A percentile compares a stretch with the other conserved stretches of the same genome.
Evolutionary conservation across 371 early-diverging fungal species (phyloP).

Genomic region (Mucor indicus): DNA sequence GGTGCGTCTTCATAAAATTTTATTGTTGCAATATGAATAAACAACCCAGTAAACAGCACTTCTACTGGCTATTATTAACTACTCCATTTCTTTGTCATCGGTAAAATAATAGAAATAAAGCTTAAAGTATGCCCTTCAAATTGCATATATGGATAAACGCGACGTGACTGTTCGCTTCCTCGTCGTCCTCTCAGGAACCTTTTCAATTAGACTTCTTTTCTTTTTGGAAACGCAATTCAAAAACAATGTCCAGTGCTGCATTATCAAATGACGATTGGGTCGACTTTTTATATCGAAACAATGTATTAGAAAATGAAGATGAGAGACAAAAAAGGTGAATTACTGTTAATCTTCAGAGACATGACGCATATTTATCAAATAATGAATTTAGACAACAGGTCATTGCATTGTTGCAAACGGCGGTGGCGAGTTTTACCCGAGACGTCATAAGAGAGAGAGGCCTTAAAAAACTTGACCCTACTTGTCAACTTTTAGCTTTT

Average conservation of each 20-base stretch:
- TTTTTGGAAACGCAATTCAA: background rate
- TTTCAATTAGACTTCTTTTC: background rate
- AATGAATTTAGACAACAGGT: conserved; percentile 4
- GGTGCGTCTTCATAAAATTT: no score
- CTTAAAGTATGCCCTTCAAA: no score
- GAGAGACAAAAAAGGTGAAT: conserved; percentile 8
- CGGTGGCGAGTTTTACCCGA: background rate
- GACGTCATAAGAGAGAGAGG: background rate
- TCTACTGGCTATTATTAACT: no score
- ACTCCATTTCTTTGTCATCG: no score
- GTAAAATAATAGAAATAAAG: no score
- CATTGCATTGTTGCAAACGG: background rate
- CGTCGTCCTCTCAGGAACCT: no score
- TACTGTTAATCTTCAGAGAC: background rate
- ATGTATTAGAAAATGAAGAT: conserved; percentile 6
- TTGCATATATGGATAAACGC: no score
- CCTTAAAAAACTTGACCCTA: conserved; percentile 4
- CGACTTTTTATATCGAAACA: background rate
- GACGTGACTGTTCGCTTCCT: no score
- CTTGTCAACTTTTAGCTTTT: conserved; percentile 28
- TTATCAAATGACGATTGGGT: conserved; percentile 10
- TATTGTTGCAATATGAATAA: no score
- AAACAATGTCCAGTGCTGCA: background rate
- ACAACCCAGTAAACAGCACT: no score
- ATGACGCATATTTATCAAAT: no score